Evolutionary conservation across 352 stramenopile genomes (phyloP).

Genomic region (Aphanomyces astaci): DNA sequence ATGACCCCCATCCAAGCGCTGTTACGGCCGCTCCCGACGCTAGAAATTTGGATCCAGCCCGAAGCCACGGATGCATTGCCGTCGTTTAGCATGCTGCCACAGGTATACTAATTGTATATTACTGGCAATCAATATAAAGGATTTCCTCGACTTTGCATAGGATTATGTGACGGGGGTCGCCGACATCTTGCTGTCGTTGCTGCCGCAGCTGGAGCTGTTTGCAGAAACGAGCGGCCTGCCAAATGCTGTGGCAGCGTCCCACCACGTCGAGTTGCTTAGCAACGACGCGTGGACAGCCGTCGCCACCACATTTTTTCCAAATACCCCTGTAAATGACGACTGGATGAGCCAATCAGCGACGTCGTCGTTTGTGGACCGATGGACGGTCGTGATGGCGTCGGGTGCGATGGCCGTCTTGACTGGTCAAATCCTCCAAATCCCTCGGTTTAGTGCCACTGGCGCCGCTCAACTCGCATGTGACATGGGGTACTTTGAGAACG

Average conservation of each 20-base stretch:
- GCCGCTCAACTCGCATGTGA: constrained; percentile 56
- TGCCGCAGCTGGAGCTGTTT: constrained; percentile 76
- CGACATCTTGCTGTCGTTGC: constrained; percentile 64
- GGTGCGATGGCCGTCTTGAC: constrained; percentile 52
- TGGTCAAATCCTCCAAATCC: constrained; percentile 45
- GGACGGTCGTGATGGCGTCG: constrained; percentile 59
- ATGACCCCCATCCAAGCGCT: constrained; percentile 49
- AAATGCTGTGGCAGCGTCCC: constrained; percentile 46
- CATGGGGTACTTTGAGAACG: constrained; percentile 72
- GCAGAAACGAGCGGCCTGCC: constrained; percentile 58
- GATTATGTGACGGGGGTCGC: constrained; percentile 80
- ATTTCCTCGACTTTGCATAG: too few species aligned
- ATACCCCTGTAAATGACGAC: too few species aligned
- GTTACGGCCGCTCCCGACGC: constrained; percentile 38
- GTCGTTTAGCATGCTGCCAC: constrained; percentile 64
- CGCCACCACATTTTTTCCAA: not conserved
- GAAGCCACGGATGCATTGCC: constrained; percentile 46
- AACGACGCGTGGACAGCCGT: constrained; percentile 45
- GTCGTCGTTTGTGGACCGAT: constrained; percentile 65
- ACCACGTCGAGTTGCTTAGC: constrained; percentile 43
- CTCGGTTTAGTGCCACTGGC: constrained; percentile 47
- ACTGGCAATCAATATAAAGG: too few species aligned
- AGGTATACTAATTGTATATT: constrained; percentile 22
- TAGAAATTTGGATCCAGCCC: constrained; percentile 40
- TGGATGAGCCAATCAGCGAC: constrained; percentile 17